These are phyloP conservation scores for Sugiyamaella sp. DNA, from an alignment of 1,139 yeast genomes.

Conservation along the genomic window DNA sequence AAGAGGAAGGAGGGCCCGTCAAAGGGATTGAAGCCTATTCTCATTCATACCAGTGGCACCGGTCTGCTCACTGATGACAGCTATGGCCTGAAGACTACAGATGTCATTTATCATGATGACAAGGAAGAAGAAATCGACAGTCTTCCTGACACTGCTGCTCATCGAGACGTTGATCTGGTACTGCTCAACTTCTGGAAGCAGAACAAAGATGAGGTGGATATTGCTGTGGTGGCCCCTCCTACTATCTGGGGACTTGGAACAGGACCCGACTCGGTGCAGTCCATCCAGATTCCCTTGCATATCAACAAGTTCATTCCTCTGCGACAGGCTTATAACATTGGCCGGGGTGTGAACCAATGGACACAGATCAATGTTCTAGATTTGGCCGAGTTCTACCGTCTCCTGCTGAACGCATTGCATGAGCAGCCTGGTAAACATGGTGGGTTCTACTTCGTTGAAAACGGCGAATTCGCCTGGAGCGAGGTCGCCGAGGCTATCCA, in stretches of 20 bases:
- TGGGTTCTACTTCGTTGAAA: constrained; percentile 48
- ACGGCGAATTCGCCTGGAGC: constrained; percentile 43
- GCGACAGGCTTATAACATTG: constrained; percentile 43
- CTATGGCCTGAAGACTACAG: constrained; percentile 34
- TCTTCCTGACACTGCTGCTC: constrained; percentile 44
- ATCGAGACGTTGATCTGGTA: constrained; percentile 45
- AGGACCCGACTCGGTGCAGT: constrained; percentile 44
- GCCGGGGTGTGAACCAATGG: constrained; percentile 46
- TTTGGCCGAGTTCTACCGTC: constrained; percentile 44
- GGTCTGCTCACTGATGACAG: constrained; percentile 42
- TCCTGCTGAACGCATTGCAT: constrained; percentile 38
- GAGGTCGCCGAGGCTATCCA: constrained; percentile 41
- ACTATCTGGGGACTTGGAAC: constrained; percentile 43
- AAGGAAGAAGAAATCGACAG: constrained; percentile 41
- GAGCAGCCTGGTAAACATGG: constrained; percentile 40
- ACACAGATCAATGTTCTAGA: constrained; percentile 47
- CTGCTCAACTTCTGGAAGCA: constrained; percentile 24
- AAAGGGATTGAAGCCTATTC: constrained; percentile 38
- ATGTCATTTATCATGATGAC: constrained; percentile 43
- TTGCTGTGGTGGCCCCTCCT: constrained; percentile 32
- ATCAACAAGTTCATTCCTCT: constrained; percentile 36
- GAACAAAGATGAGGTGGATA: constrained; percentile 24
- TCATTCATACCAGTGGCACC: constrained; percentile 50
- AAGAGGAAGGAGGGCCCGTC: not conserved
- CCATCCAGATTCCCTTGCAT: constrained; percentile 45